A percentile compares a stretch with the other conserved stretches of the same genome.
phyloP scores from a whole-genome alignment of 2,329 filamentous ascomycete genomes.

The Fusarium clavum region DNA sequence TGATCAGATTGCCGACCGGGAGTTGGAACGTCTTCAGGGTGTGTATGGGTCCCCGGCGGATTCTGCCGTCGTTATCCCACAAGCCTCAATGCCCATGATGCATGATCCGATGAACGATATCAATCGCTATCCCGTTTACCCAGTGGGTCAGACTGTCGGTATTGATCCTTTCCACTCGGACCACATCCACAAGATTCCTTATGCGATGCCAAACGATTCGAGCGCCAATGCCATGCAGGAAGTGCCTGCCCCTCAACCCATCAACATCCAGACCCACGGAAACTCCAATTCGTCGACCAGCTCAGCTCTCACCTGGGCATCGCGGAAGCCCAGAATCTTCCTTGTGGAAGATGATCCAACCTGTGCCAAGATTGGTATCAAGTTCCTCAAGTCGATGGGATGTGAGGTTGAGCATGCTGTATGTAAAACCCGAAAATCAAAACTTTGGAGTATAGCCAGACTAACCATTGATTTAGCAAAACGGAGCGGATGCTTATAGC shows the following conservation, averaged over 20 bases:
- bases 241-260: conserved; percentile 55
- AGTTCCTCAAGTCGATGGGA: conserved; percentile 73
- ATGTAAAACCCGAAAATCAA: conserved; percentile 49
- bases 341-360: conserved; percentile 86
- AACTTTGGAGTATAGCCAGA: background rate
- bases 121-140: conserved; percentile 79
- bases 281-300: conserved; percentile 49
- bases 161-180: conserved; percentile 96
- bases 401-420: conserved; percentile 76
- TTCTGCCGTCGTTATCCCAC: conserved; percentile 59
- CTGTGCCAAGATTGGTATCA: conserved; percentile 74
- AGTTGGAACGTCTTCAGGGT: conserved; percentile 67
- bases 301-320: conserved; percentile 64
- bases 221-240: conserved; percentile 51
- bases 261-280: conserved; percentile 42
- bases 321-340: conserved; percentile 80
- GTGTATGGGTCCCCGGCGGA: conserved; percentile 66
- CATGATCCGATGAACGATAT: conserved; percentile 68
- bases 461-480: conserved; percentile 55
- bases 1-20: conserved; percentile 65
- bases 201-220: conserved; percentile 74
- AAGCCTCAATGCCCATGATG: conserved; percentile 59
- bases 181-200: conserved; percentile 94
- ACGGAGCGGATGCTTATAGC: conserved; percentile 91
- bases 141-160: conserved; percentile 88